Evolutionary conservation across 768 basidiomycete species (phyloP), one percentile per base, ranked within the genome.

Genomic region (Austroboletus festivus): DNA sequence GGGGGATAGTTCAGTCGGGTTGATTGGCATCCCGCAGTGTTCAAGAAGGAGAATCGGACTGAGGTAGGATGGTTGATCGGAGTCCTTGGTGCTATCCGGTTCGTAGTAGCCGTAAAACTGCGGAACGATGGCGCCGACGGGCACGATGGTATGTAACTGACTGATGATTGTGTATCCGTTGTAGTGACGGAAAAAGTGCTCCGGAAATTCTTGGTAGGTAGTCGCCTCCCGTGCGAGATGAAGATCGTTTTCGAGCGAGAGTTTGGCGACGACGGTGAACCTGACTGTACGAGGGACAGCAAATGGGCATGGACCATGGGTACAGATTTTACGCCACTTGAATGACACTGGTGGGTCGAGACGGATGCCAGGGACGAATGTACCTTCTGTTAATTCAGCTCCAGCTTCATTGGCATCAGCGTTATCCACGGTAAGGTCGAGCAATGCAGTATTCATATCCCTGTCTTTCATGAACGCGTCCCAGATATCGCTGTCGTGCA

Each of bases 71-170:
- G 2, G 3, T 19, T 30, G 28, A 28, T 5, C 15, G 19, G 4
- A 11, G 2, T 16, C 18, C 3, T 11, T 1, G 4, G 1, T 23
- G 9, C 65, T n/a, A 1, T 33, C 15, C 1, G 70, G 70, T 0
- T 55, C 58, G 53, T 84, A 85, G 62, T 79, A 81, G 1, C 85
- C 83, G 54, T 80, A 85, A 61, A 76, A 85, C 59, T 83, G 81
- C 0, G 84, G 83, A 3, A 80, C 77, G 40, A 83, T 40, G 0
- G 83, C 72, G 7, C 70, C 66, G 4, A 77, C 66, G 3, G 79
- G 78, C 0, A 75, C 71, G 0, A 80, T 74, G 52, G 72, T 56
- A 24, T 64, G 62, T 5, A 79, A 23, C 18, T 63, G 66, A 4
- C 7, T 2, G 0, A 63, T 23, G 39, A 58, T 6, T 6, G 60